Evolutionary conservation across 306 rosid species (phyloP).

Genomic region (Amphicarpaea edgeworthii): DNA sequence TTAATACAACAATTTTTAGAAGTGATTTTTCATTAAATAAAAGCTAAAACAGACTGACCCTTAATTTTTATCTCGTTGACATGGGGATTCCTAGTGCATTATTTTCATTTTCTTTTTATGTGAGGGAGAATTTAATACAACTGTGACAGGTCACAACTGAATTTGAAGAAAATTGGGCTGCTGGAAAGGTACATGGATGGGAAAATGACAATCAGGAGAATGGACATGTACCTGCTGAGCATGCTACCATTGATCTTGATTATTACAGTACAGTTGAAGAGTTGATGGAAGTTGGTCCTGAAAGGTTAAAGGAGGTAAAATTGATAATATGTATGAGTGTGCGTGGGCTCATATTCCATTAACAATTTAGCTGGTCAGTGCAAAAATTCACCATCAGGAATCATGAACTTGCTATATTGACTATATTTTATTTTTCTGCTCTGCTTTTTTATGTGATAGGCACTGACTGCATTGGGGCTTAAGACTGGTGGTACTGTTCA

Average conservation of each 20-base stretch:
- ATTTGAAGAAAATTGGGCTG: conserved; percentile 88
- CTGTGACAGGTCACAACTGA: conserved; percentile 70
- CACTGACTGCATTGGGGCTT: conserved; percentile 79
- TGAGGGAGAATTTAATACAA: conserved; percentile 38
- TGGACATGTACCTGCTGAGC: conserved; percentile 64
- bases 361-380: background rate
- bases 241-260: conserved; percentile 80
- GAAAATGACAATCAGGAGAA: conserved; percentile 68
- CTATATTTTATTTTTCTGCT: conserved; percentile 4
- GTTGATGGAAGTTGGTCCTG: conserved; percentile 86
- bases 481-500: conserved; percentile 92
- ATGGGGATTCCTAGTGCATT: background rate
- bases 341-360: background rate
- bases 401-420: conserved; percentile 16
- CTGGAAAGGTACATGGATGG: conserved; percentile 76
- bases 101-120: conserved; percentile 13
- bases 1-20: background rate
- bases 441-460: conserved; percentile 55
- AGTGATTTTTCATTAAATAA: background rate
- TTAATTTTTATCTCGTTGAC: conserved; percentile 6
- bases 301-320: conserved; percentile 89
- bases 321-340: conserved; percentile 11
- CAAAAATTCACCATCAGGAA: conserved; percentile 6
- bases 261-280: conserved; percentile 89
- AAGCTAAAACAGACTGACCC: background rate